Conservation (phyloP, 441 rosid genomes). For the Melastoma candidum region DNA sequence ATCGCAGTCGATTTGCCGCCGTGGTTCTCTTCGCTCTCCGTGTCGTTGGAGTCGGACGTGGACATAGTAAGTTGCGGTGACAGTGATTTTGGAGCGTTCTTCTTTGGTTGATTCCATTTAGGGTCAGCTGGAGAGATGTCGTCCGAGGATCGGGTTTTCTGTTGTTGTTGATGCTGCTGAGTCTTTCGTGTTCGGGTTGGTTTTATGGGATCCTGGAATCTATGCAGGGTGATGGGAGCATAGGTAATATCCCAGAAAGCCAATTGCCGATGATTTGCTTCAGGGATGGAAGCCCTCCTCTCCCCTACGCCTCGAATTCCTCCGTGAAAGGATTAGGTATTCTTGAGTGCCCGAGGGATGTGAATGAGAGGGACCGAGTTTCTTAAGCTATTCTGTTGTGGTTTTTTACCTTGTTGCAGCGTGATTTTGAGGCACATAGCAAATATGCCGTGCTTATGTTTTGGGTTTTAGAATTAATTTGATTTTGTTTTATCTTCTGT, state of each 20-base stretch:
- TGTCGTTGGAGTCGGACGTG: conserved; percentile 66
- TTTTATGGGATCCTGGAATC: conserved; percentile 1
- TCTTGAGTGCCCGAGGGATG: background rate
- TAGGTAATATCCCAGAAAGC: conserved; percentile 40
- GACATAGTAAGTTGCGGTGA: conserved; percentile 54
- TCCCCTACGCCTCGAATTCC: conserved; percentile 57
- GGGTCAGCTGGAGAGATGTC: background rate
- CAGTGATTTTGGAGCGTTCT: background rate
- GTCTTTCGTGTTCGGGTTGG: conserved; percentile 2
- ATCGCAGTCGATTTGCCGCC: conserved; percentile 79
- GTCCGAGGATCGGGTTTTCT: background rate
- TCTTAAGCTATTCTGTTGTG: background rate
- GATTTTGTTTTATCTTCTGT: conserved; percentile 5
- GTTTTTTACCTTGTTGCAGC: too few species aligned
- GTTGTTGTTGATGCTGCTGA: background rate
- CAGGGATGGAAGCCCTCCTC: conserved; percentile 92
- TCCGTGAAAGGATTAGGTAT: conserved; percentile 53
- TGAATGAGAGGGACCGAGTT: background rate
- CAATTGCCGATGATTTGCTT: conserved; percentile 68
- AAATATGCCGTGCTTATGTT: background rate
- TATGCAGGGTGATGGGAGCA: conserved; percentile 36
- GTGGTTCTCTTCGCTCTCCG: conserved; percentile 76
- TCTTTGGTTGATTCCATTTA: conserved; percentile 2
- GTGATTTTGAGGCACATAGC: too few species aligned
- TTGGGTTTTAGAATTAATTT: background rate